Base-by-base conservation (phyloP, 2,329 filamentous ascomycete species). In the Biscogniauxia marginata region DNA sequence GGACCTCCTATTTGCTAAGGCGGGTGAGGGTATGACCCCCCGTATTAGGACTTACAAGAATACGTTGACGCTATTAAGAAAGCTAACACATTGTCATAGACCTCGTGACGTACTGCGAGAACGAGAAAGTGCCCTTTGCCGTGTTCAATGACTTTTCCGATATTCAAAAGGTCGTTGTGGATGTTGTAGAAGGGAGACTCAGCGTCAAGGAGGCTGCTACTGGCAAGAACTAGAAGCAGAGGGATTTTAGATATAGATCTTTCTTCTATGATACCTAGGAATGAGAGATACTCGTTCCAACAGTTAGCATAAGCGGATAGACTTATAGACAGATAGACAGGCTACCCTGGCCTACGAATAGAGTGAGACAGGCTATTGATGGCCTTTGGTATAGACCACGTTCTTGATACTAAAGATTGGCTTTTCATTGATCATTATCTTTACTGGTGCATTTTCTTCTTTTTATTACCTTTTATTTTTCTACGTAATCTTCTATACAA, bases 1-100 rank as follows among this genome's bases (percentile, higher is more conserved):
- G 2, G 92, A 98, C 72, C 76, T 98, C 53, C 80, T 98, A 34
- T 98, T 98, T 69, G 93, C 93, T 52, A 97, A 97, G 81, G 88
- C 89, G 62, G 93, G 91, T 20, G 87, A 91, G 72, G 90, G 89
- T 91, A 77, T 66, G 80, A 13, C 20, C 13, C 16, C 47, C 44
- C 23, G 24, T 21, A 34, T 7, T 18, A 5, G 25, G 13, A 6
- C 44, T 11, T 50, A 9, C 18, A 16, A 46, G 16, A 20, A n/a
- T n/a, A n/a, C n/a, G n/a, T n/a, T 43, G 8, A 9, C 6, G 45
- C 3, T 45, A 18, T 34, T 44, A 23, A 3, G 3, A 45, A 7
- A 23, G 59, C 57, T 53, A 67, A 23, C 63, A 49, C 18, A 45
- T 55, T 50, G 44, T 65, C 49, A 44, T 25, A 91, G 92, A 98